These are phyloP conservation scores for Pugionium dolabratum DNA, from an alignment of 345 rosid species.

Conservation along the genomic window DNA sequence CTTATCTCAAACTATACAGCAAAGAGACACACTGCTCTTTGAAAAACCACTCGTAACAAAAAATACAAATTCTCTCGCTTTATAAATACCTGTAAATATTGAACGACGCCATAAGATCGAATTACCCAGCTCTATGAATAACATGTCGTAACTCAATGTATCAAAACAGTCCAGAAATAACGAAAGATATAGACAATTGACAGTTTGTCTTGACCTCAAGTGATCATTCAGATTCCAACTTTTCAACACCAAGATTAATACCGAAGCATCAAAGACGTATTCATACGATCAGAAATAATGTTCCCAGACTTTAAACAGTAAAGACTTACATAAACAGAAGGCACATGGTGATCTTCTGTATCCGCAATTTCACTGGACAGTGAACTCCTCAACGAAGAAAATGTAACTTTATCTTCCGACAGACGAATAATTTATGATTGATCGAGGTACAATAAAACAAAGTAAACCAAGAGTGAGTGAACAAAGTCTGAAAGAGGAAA, in stretches of 20 bases:
- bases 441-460: slow-evolving; percentile 25
- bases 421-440: not conserved
- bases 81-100: slow-evolving; percentile 25
- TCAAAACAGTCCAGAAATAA: not conserved
- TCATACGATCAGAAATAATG: not conserved
- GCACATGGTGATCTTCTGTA: not conserved
- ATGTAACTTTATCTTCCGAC: not conserved
- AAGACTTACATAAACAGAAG: slow-evolving; percentile 20
- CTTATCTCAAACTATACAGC: not conserved
- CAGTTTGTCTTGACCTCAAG: not conserved
- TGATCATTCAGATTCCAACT: not conserved
- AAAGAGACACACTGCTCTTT: slow-evolving; percentile 10
- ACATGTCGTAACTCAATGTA: too few relatives aligned
- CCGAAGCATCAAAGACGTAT: not conserved
- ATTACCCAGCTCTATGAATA: not conserved
- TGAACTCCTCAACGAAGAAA: not conserved
- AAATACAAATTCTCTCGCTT: slow-evolving; percentile 15
- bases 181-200: not conserved
- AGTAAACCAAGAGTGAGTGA: slow-evolving; percentile 7
- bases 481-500: slow-evolving; percentile 5
- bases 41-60: slow-evolving; percentile 5
- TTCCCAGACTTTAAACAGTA: not conserved
- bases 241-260: not conserved
- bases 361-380: slow-evolving; percentile 5
- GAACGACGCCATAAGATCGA: not conserved